Percentiles rank a stretch among this genome's conserved stretches.
Conservation (phyloP, 495 filamentous ascomycete genomes). For the Trichoderma gamsii region DNA sequence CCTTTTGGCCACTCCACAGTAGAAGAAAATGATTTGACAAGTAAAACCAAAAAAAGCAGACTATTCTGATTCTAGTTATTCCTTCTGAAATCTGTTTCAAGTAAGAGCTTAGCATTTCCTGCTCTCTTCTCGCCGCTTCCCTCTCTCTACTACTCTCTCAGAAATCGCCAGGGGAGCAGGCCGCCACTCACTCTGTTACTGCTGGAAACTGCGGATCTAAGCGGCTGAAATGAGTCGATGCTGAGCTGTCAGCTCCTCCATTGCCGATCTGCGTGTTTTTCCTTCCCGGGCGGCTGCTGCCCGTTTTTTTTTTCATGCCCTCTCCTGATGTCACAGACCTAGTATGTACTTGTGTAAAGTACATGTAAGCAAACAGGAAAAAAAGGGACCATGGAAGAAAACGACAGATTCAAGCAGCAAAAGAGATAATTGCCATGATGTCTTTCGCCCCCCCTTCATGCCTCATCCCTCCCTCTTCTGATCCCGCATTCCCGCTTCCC, state of each 20-base stretch:
- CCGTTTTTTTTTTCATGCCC: background rate
- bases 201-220: background rate
- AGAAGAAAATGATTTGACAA: background rate
- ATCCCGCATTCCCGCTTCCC: background rate
- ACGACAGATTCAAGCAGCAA: background rate
- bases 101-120: background rate
- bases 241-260: background rate
- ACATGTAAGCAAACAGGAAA: background rate
- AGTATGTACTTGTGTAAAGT: background rate
- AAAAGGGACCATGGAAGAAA: background rate
- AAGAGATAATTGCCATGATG: background rate
- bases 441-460: background rate
- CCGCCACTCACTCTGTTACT: background rate
- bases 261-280: constrained; percentile 11
- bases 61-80: background rate
- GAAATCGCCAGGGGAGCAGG: background rate
- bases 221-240: background rate
- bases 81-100: background rate
- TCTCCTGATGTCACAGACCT: constrained; percentile 8
- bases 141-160: background rate
- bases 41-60: background rate
- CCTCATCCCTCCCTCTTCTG: background rate
- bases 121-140: background rate
- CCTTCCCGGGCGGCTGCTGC: background rate
- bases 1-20: background rate